Evolutionary conservation across 768 basidiomycete genomes (phyloP), one percentile per base, ranked within the genome.

Genomic region (Arthromyces matolae): DNA sequence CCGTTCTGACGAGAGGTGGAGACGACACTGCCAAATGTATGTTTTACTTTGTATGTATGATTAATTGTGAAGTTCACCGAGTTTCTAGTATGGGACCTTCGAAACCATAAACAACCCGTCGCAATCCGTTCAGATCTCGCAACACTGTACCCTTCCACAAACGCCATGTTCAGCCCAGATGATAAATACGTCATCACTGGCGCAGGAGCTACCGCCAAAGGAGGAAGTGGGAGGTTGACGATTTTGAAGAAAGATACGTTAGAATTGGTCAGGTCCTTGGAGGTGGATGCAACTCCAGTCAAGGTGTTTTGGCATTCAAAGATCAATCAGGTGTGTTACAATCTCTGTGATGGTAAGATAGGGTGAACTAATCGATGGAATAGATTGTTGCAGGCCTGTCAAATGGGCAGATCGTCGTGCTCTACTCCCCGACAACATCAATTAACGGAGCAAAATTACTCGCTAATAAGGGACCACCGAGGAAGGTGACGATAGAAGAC

Each of bases 11-110:
- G 5, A 75, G 96, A 59, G 93, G 95, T 32, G 92, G 89, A 1
- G 96, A 99, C 69, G 87, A 94, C 62, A 95, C 93, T 2, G 86
- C 97, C 47, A 99, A 98, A 70, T 66, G 95, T 96, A 68, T 54
- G 92, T 81, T 25, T 22, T 16, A 27, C 29, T 42, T 41, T 39
- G 42, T 13, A 45, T 16, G 10, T 22, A 12, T 25, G 38, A 41
- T 27, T 39, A 20, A 25, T 10, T 42, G 1, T 10, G 34, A 16
- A 29, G 25, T 34, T 33, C 13, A 34, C 34, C 33, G 20, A 25
- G 20, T 13, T 20, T 32, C 19, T 45, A 98, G 95, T 97, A 36
- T 99, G 96, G 96, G 95, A 98, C 64, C 68, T 92, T 22, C 83
- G 91, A 47, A 77, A 86, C 9, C 90, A 98, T 75, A 93, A 89